A percentile compares a stretch with the other conserved stretches of the same genome.
Conservation (phyloP, 2,329 filamentous ascomycete genomes). For the Fusarium sp. region DNA sequence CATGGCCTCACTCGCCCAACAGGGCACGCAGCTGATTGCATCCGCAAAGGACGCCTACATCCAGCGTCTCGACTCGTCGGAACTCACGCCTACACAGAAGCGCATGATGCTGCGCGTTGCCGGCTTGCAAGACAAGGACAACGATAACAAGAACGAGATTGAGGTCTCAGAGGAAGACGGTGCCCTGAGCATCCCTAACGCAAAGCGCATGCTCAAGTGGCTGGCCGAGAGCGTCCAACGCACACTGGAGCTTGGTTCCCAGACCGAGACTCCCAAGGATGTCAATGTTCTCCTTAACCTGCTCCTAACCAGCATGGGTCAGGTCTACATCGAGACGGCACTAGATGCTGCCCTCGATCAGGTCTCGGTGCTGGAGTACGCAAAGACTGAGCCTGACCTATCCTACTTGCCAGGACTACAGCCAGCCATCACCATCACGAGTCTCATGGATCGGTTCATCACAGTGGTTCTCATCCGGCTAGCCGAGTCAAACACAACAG, state of each 20-base stretch:
- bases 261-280: slow-evolving; percentile 91
- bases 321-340: slow-evolving; percentile 75
- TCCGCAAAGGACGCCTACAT: slow-evolving; percentile 92
- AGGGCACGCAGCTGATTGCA: slow-evolving; percentile 85
- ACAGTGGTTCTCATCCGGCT: slow-evolving; percentile 89
- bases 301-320: slow-evolving; percentile 85
- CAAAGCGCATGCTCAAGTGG: slow-evolving; percentile 99
- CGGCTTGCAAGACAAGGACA: slow-evolving; percentile 77
- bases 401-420: slow-evolving; percentile 80
- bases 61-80: slow-evolving; percentile 85
- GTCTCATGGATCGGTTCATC: slow-evolving; percentile 92
- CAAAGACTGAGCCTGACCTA: slow-evolving; percentile 86
- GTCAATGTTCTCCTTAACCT: slow-evolving; percentile 84
- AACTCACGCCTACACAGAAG: slow-evolving; percentile 87
- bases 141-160: slow-evolving; percentile 80
- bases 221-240: slow-evolving; percentile 92
- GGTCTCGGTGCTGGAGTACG: slow-evolving; percentile 76
- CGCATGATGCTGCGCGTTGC: slow-evolving; percentile 89
- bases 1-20: slow-evolving; percentile 88
- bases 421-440: slow-evolving; percentile 85
- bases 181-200: slow-evolving; percentile 78
- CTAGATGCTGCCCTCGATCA: slow-evolving; percentile 75
- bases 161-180: slow-evolving; percentile 93
- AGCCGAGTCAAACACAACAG: slow-evolving; percentile 87
- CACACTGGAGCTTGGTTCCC: slow-evolving; percentile 86